A percentile compares a stretch with the other conserved stretches of the same genome.
Evolutionary conservation across 768 basidiomycete species (phyloP).

Genomic region (Kwoniella pini): DNA sequence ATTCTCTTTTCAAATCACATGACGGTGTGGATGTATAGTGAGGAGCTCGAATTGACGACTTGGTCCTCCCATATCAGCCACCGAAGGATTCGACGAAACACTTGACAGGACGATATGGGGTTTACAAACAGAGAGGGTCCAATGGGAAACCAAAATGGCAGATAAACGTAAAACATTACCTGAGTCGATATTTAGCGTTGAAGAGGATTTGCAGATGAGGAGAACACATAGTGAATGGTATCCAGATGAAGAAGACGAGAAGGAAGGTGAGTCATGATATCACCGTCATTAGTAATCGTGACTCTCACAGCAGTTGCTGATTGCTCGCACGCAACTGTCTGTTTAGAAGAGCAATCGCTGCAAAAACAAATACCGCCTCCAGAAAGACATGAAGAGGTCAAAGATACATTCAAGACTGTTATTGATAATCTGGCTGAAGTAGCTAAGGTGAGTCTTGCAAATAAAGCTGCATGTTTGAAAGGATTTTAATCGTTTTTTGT

Average conservation of each 20-base stretch:
- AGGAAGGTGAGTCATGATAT: slow-evolving; percentile 24
- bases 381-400: slow-evolving; percentile 37
- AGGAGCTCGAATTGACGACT: too few relatives aligned
- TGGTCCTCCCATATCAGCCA: too few relatives aligned
- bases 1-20: too few relatives aligned
- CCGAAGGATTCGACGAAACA: slow-evolving; percentile 81
- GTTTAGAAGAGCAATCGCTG: background rate
- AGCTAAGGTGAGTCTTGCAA: slow-evolving; percentile 27
- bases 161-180: slow-evolving; percentile 68
- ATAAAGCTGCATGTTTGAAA: too few relatives aligned
- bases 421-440: slow-evolving; percentile 39
- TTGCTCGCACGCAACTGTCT: background rate
- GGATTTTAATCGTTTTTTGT: too few relatives aligned
- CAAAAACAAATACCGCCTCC: slow-evolving; percentile 29
- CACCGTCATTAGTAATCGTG: too few relatives aligned
- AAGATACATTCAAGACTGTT: slow-evolving; percentile 35
- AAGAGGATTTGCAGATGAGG: slow-evolving; percentile 54
- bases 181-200: slow-evolving; percentile 58
- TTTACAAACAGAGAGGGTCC: slow-evolving; percentile 69
- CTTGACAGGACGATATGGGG: slow-evolving; percentile 82
- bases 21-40: too few relatives aligned
- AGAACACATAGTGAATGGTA: slow-evolving; percentile 36
- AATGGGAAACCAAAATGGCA: slow-evolving; percentile 73
- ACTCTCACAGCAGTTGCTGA: too few relatives aligned
- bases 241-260: slow-evolving; percentile 37